phyloP scores from a whole-genome alignment of 371 early-diverging fungal genomes.

The Entomophthora muscae region DNA sequence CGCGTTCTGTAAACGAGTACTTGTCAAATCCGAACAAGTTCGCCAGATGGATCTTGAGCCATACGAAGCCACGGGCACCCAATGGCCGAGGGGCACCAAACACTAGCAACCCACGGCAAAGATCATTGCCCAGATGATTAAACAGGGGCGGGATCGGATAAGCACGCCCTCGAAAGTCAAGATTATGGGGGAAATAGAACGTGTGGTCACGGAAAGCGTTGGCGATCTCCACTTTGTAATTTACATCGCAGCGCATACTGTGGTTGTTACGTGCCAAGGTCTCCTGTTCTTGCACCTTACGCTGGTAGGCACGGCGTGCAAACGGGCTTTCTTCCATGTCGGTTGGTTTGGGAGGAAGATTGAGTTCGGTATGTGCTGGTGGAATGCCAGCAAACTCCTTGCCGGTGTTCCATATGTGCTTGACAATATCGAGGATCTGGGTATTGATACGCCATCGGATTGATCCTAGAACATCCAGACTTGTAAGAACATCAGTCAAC shows the following conservation, averaged over 20 bases:
- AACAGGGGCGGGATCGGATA: constrained; percentile 92
- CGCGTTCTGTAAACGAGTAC: constrained; percentile 70
- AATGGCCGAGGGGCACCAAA: constrained; percentile 75
- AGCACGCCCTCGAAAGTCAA: constrained; percentile 96
- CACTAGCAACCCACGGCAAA: constrained; percentile 78
- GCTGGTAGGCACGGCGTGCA: constrained; percentile 26
- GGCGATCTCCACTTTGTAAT: constrained; percentile 94
- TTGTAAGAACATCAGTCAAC: constrained; percentile 43
- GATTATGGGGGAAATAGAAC: constrained; percentile 93
- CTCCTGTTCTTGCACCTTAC: constrained; percentile 22
- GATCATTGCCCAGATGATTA: constrained; percentile 91
- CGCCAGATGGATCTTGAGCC: constrained; percentile 95
- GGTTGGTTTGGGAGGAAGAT: constrained; percentile 41
- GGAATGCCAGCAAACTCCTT: constrained; percentile 61
- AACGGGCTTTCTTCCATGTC: constrained; percentile 45
- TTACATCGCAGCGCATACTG: constrained; percentile 77
- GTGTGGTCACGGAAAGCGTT: constrained; percentile 70
- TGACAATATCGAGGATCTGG: constrained; percentile 52
- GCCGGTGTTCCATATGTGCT: constrained; percentile 81
- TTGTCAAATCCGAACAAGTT: constrained; percentile 87
- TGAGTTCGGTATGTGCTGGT: constrained; percentile 22
- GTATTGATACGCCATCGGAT: constrained; percentile 84
- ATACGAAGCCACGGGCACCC: constrained; percentile 68
- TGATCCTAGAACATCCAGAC: constrained; percentile 78
- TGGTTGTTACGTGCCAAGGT: constrained; percentile 47